Base-by-base conservation (phyloP, 164 flowering plant species). In the Berberis thunbergii region DNA sequence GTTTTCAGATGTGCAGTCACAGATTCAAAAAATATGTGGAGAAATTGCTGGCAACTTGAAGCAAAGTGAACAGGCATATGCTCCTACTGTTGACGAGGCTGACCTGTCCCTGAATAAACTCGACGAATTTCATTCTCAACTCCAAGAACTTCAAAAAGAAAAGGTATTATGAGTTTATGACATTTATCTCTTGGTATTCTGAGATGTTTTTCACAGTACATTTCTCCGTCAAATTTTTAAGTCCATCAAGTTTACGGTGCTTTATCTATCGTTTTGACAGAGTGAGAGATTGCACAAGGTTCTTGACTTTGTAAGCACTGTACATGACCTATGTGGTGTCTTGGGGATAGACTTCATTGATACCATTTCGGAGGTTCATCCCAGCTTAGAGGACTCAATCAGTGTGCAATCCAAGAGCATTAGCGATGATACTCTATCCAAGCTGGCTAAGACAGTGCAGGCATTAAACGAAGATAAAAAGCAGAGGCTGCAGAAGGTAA, bases 261-360 rank as follows among this genome's bases (percentile, higher is more conserved):
- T 41, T 50, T 41, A 10, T 45, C 39, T 60, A 11, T 65, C 69
- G 49, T 43, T 72, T 41, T 71, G 59, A 55, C 81, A 91, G 99
- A 91, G 89, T 80, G 96, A 87, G 7, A 81, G 97, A 67, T 70
- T 94, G 84, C 88, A 86, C 73, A 87, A 87, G 74, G 97, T 94
- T 43, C 90, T 85, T 67, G 96, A 93, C 62, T 84, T 86, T 76
- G 94, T 93, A 42, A 87, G 96, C 81, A 83, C 89, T 41, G 93
- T 94, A 66, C 96, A 89, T 76, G 96, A 89, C 77, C 96, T 94
- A 13, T 94, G 97, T 76, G 86, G 85, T 58, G 92, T 93, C 9
- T 84, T 93, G 75, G 96, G 97, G 57, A 76, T 93, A 85, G 97
- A 93, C 69, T 94, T 94, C 77, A 76, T 80, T 67, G 79, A 83